Conservation (phyloP, 306 rosid species). For the Lablab purpureus region DNA sequence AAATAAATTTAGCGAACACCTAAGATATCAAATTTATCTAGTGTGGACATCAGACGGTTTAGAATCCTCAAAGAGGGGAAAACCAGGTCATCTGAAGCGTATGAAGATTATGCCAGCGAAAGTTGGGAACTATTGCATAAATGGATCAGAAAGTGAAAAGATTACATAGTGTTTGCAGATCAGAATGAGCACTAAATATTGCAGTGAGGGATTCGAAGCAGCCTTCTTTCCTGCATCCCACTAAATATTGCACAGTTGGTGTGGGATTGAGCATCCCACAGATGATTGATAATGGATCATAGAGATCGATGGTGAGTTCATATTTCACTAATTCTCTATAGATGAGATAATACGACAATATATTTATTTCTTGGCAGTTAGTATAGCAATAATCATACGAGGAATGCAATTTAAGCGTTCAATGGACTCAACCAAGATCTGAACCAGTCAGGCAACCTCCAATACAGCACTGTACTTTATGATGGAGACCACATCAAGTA, state of each 20-base stretch:
- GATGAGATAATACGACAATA: background rate
- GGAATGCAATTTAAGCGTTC: too few species aligned
- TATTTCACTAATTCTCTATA: background rate
- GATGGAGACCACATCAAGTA: background rate
- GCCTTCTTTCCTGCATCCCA: conserved; percentile 65
- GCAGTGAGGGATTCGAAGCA: conserved; percentile 55
- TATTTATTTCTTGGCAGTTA: background rate
- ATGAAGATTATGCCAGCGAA: conserved; percentile 55
- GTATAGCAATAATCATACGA: too few species aligned
- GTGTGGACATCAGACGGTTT: conserved; percentile 54
- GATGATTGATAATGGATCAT: conserved; percentile 56
- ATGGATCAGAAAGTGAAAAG: conserved; percentile 42
- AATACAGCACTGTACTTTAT: background rate
- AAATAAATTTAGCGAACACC: conserved; percentile 66
- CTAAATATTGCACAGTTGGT: conserved; percentile 63
- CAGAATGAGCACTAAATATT: conserved; percentile 65
- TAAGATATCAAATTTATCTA: conserved; percentile 41
- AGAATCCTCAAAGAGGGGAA: conserved; percentile 51
- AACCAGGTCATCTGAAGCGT: conserved; percentile 60
- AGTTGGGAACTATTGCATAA: conserved; percentile 60
- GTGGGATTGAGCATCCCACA: conserved; percentile 55
- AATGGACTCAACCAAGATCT: too few species aligned
- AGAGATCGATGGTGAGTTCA: conserved; percentile 53
- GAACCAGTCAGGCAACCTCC: background rate
- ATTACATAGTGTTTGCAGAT: conserved; percentile 63